Conservation (phyloP, 106 monocot species). For the Alisma plantagoaquatica region DNA sequence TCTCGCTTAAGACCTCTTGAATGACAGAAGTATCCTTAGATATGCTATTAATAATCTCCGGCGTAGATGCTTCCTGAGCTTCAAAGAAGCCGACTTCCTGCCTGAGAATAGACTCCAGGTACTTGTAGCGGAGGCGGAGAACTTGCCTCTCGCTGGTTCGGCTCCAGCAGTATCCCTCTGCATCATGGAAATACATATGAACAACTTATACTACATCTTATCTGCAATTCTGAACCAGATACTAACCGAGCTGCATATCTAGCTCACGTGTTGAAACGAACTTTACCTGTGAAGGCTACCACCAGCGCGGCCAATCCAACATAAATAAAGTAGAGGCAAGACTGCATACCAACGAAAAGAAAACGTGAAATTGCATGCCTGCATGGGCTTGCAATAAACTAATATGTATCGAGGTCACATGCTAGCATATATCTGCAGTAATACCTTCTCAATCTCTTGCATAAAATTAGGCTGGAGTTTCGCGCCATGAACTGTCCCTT, state of each 20-base stretch:
- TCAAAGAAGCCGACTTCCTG: conserved; percentile 85
- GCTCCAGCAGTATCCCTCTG: conserved; percentile 92
- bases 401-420: too few relatives aligned
- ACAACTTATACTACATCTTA: too few relatives aligned
- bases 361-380: too few relatives aligned
- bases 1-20: conserved; percentile 80
- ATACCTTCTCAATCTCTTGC: conserved; percentile 64
- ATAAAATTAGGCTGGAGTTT: conserved; percentile 39
- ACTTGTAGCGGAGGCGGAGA: conserved; percentile 53
- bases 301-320: conserved; percentile 49
- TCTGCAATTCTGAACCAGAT: too few relatives aligned
- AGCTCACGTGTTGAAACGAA: too few relatives aligned
- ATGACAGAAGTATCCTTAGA: conserved; percentile 63
- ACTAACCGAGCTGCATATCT: too few relatives aligned
- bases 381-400: too few relatives aligned
- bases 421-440: too few relatives aligned
- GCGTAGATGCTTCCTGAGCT: conserved; percentile 54
- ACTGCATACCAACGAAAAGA: conserved; percentile 33
- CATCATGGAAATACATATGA: too few relatives aligned
- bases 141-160: conserved; percentile 87
- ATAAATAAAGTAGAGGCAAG: conserved; percentile 61
- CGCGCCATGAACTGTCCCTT: too few relatives aligned
- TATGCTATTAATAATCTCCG: conserved; percentile 72
- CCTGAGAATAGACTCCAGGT: conserved; percentile 61
- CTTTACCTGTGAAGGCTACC: conserved; percentile 73